A percentile compares a stretch with the other conserved stretches of the same genome.
phyloP scores from a whole-genome alignment of 75 land plant genomes.

The Cupressus sempervirens region DNA sequence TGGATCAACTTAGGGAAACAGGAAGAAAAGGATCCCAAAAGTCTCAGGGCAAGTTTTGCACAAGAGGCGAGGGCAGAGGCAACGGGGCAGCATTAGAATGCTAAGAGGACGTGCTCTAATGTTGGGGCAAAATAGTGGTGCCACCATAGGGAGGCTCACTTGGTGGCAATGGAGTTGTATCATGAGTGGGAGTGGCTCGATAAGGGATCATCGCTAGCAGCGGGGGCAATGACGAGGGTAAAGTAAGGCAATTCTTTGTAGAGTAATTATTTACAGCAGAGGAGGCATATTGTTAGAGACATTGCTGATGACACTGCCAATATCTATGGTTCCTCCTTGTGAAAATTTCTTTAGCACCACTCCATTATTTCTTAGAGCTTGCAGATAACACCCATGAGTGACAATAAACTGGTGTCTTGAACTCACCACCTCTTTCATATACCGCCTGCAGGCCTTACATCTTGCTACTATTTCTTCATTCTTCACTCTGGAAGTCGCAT shows the following conservation, averaged over 20 bases:
- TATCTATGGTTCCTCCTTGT: conserved; percentile 37
- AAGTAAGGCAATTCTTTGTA: conserved; percentile 9
- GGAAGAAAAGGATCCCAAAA: conserved; percentile 71
- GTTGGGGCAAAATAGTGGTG: not conserved
- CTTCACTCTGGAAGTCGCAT: conserved; percentile 66
- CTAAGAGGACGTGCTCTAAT: not conserved
- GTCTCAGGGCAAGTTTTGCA: conserved; percentile 52
- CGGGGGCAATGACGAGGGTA: conserved; percentile 13
- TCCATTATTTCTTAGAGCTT: conserved; percentile 65
- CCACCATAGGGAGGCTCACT: not conserved
- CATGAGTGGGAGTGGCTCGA: not conserved
- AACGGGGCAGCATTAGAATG: conserved; percentile 8
- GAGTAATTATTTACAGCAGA: conserved; percentile 30
- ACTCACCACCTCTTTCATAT: conserved; percentile 74
- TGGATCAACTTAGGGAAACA: conserved; percentile 12
- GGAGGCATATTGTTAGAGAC: conserved; percentile 22
- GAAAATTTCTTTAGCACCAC: conserved; percentile 76
- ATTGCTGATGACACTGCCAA: conserved; percentile 14
- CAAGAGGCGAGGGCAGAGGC: conserved; percentile 51
- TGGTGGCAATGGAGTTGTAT: not conserved
- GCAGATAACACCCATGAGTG: conserved; percentile 58
- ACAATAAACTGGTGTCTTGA: conserved; percentile 71
- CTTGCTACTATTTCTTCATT: conserved; percentile 67
- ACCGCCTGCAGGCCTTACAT: conserved; percentile 73
- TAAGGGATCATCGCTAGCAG: conserved; percentile 6